Evolutionary conservation across 1,284 basidiomycete genomes (phyloP), one percentile per base, ranked within the genome.

Genomic region (Pholiota adiposa): DNA sequence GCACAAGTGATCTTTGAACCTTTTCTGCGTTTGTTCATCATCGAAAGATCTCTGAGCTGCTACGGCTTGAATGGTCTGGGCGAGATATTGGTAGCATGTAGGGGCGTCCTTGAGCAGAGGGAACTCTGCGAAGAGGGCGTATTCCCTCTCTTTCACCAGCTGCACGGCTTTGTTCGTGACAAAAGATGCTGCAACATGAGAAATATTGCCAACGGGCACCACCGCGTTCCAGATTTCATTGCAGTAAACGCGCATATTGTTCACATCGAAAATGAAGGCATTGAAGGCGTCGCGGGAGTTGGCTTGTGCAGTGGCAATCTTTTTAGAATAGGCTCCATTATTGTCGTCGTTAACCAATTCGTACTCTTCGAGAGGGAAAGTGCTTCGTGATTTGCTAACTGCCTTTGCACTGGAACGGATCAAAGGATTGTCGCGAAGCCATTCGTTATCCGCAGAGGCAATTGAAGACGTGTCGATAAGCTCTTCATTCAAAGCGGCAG

Each of bases 361-460:
- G 38, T 53, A 53, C 18, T 53, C 51, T 38, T 38, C 51, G 12
- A 53, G n/a, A 16, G 51, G 38, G 51, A 53, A 53, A 23, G 38
- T 23, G 21, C 14, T 23, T 14, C 19, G 34, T 23, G 27, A 5
- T 25, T 53, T 53, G 14, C 19, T 12, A 9, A n/a, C n/a, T 8
- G 51, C 9, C 19, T 53, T 48, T 11, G 19, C 40, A 3, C 23
- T 7, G 3, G 46, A 48, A 11, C 3, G 3, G 8, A 53, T 31
- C 51, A 43, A 25, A 19, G 51, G 23, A 36, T 53, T 53, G 21
- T 53, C 51, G 51, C 38, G 51, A 7, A 53, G 2, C 51, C 51
- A 53, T 31, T 53, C 51, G 23, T 53, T 53, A 16, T 53, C 51
- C 38, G n/a, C n/a, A n/a, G n/a, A n/a, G n/a, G n/a, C n/a, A n/a